phyloP scores from a whole-genome alignment of 139 green algal species.

The Chlamydomonas incerta region DNA sequence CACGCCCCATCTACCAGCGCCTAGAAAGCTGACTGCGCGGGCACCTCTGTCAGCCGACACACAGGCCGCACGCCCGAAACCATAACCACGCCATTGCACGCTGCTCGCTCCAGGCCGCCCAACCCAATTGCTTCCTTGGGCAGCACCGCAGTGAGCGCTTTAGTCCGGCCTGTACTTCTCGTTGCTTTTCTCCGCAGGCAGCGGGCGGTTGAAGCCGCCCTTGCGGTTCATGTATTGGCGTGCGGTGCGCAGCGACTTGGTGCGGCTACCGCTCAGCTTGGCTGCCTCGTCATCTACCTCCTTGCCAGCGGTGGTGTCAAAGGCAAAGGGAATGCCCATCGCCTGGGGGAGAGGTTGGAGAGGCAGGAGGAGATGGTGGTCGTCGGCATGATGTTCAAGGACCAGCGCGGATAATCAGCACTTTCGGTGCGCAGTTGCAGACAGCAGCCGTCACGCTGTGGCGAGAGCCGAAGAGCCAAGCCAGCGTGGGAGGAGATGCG shows the following conservation, averaged over 20 bases:
- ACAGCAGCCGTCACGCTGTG: no score
- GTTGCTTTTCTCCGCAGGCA: slow-evolving; percentile 82
- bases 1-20: no score
- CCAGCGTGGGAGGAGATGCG: no score
- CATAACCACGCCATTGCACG: background rate
- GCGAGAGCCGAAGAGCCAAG: no score
- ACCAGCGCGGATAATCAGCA: no score
- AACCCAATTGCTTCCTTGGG: background rate
- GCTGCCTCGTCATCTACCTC: slow-evolving; percentile 78
- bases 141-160: background rate
- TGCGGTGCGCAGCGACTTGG: slow-evolving; percentile 78
- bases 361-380: no score
- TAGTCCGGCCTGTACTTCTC: slow-evolving; percentile 79
- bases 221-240: slow-evolving; percentile 96
- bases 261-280: slow-evolving; percentile 77
- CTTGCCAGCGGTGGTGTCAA: slow-evolving; percentile 84
- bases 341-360: slow-evolving; percentile 37
- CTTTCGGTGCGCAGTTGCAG: no score
- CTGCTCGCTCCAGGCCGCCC: no score
- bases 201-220: slow-evolving; percentile 91
- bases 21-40: no score
- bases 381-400: no score
- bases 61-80: no score
- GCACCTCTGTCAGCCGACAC: no score
- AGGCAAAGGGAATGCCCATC: slow-evolving; percentile 92